phyloP scores from a whole-genome alignment of 2,329 filamentous ascomycete genomes.

The Botryosphaeria dothidea region DNA sequence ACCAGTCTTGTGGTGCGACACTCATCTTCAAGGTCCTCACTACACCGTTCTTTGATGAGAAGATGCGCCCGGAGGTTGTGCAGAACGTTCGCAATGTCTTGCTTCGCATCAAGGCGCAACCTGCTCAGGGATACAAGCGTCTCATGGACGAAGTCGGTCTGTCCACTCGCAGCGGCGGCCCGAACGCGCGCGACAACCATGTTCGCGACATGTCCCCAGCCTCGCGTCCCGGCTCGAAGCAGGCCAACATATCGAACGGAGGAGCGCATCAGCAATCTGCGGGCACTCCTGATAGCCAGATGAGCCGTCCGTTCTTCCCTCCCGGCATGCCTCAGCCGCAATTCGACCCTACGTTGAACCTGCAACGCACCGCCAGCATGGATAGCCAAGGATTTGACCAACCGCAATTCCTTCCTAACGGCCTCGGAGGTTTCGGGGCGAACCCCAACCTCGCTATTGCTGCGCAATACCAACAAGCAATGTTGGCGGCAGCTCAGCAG shows the following conservation, averaged over 20 bases:
- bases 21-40: constrained; percentile 98
- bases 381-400: constrained; percentile 52
- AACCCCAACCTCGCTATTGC: constrained; percentile 29
- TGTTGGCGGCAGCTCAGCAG: constrained; percentile 44
- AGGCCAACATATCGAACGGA: constrained; percentile 27
- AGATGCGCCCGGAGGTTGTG: constrained; percentile 80
- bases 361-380: constrained; percentile 51
- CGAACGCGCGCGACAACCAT: constrained; percentile 26
- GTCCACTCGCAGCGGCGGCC: constrained; percentile 56
- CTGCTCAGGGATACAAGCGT: constrained; percentile 94
- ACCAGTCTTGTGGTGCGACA: constrained; percentile 89
- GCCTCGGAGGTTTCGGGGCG: constrained; percentile 30
- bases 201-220: constrained; percentile 35
- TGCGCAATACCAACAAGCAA: constrained; percentile 57
- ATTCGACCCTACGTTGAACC: constrained; percentile 41
- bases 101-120: constrained; percentile 86
- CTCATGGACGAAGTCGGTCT: constrained; percentile 98
- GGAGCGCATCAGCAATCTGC: constrained; percentile 3
- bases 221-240: constrained; percentile 39
- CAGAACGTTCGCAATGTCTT: constrained; percentile 91
- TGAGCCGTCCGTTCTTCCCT: constrained; percentile 36
- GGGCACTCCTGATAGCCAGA: constrained; percentile 25
- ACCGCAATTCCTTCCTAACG: constrained; percentile 36
- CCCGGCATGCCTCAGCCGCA: constrained; percentile 31
- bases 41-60: constrained; percentile 95